phyloP scores from a whole-genome alignment of 2,329 filamentous ascomycete species.

The Fusarium xylarioides region DNA sequence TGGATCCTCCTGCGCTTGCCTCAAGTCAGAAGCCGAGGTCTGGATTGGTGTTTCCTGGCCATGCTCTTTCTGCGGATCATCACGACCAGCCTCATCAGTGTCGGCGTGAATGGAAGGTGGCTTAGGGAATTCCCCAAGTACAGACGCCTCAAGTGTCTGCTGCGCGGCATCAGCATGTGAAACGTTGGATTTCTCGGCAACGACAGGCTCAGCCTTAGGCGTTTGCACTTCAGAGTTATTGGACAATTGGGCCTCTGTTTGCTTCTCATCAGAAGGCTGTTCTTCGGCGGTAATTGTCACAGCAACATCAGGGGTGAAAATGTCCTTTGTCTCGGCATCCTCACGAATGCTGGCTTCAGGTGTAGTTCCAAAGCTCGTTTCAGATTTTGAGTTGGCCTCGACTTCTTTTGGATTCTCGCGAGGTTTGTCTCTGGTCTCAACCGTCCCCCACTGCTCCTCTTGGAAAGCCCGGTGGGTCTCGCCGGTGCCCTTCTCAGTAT shows the following conservation, averaged over 20 bases:
- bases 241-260: neutral
- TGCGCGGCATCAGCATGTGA: neutral
- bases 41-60: neutral
- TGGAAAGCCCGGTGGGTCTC: slow-evolving; percentile 2
- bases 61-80: slow-evolving; percentile 7
- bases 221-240: slow-evolving; percentile 20
- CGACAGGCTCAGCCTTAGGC: slow-evolving; percentile 2
- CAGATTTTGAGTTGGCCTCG: slow-evolving; percentile 30
- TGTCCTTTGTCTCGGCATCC: slow-evolving; percentile 6
- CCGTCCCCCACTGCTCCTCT: slow-evolving; percentile 26
- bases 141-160: slow-evolving; percentile 1
- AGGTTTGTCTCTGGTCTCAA: slow-evolving; percentile 13
- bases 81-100: neutral
- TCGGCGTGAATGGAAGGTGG: slow-evolving; percentile 26
- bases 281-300: neutral
- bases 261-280: neutral
- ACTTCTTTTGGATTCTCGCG: slow-evolving; percentile 7
- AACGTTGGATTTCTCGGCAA: neutral
- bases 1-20: neutral
- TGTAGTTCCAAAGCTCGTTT: slow-evolving; percentile 29
- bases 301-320: neutral
- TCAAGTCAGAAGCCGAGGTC: neutral
- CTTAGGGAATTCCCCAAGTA: slow-evolving; percentile 28
- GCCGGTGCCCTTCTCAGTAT: neutral
- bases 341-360: slow-evolving; percentile 20